Evolutionary conservation across 2,329 filamentous ascomycete species (phyloP).

Genomic region (Juglanconis sp.): DNA sequence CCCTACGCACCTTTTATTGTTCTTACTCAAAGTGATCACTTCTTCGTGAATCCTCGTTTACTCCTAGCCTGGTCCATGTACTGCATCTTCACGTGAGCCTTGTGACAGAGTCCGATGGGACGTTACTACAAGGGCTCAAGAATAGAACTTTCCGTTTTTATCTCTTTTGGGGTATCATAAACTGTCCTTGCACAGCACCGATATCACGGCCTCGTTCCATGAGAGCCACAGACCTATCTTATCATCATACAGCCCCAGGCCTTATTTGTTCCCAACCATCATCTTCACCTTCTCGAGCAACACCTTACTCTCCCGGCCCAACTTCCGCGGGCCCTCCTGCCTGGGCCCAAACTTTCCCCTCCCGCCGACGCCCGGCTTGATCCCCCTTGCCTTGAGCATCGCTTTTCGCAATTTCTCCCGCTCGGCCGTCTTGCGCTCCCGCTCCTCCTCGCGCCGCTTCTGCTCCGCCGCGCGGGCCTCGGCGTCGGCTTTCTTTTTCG

Average conservation of each 20-base stretch:
- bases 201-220: neutral
- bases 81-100: neutral
- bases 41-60: too few relatives aligned
- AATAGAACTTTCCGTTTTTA: neutral
- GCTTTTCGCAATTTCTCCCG: conserved; percentile 63
- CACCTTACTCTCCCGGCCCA: conserved; percentile 77
- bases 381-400: conserved; percentile 68
- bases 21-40: too few relatives aligned
- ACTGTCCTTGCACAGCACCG: neutral
- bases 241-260: neutral
- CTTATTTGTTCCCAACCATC: conserved; percentile 51
- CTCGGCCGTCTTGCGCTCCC: conserved; percentile 62
- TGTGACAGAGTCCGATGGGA: neutral
- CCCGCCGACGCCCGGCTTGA: conserved; percentile 42
- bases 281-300: conserved; percentile 75
- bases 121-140: neutral
- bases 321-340: conserved; percentile 68
- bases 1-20: too few relatives aligned
- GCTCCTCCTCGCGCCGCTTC: conserved; percentile 55
- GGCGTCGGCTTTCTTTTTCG: conserved; percentile 38
- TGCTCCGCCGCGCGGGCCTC: conserved; percentile 42
- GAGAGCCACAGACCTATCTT: neutral
- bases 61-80: too few relatives aligned
- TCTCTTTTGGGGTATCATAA: neutral
- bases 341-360: conserved; percentile 49